A percentile compares a stretch with the other conserved stretches of the same genome.
phyloP scores from a whole-genome alignment of 495 filamentous ascomycete species.

The Astrothelium subdiscretum region DNA sequence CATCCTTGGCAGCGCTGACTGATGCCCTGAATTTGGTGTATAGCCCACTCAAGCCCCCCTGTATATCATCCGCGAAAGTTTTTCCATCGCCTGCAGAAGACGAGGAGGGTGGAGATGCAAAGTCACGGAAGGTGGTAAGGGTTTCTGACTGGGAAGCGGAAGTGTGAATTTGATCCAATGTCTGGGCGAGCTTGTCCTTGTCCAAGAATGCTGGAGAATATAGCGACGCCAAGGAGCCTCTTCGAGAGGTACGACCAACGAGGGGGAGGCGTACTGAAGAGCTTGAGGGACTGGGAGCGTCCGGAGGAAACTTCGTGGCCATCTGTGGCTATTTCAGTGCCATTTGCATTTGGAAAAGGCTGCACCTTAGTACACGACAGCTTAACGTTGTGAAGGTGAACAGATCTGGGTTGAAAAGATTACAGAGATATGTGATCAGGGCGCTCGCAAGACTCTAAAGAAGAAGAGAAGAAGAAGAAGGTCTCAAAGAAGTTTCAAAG shows the following conservation, averaged over 20 bases:
- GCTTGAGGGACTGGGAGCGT: slow-evolving; percentile 16
- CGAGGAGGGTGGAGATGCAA: slow-evolving; percentile 49
- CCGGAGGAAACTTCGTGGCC: slow-evolving; percentile 5
- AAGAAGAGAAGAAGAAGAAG: too few relatives aligned
- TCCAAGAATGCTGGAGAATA: slow-evolving; percentile 48
- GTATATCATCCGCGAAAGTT: slow-evolving; percentile 55
- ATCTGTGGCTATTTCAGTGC: slow-evolving; percentile 5
- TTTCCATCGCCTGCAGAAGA: slow-evolving; percentile 50
- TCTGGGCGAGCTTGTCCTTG: slow-evolving; percentile 56
- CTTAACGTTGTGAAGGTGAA: slow-evolving; percentile 9
- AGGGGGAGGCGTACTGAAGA: slow-evolving; percentile 14
- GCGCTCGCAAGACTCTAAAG: too few relatives aligned
- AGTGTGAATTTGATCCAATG: slow-evolving; percentile 75
- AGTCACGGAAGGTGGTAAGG: slow-evolving; percentile 83
- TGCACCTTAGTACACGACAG: slow-evolving; percentile 1
- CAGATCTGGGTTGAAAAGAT: neutral
- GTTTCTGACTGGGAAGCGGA: slow-evolving; percentile 66
- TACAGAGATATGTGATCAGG: neutral
- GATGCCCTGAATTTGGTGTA: slow-evolving; percentile 72
- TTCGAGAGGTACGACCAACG: slow-evolving; percentile 36
- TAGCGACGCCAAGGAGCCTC: slow-evolving; percentile 54
- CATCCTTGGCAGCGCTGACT: slow-evolving; percentile 57
- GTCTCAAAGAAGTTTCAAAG: too few relatives aligned
- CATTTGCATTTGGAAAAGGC: slow-evolving; percentile 5
- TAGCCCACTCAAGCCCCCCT: slow-evolving; percentile 73